These are phyloP conservation scores for Iris pallida DNA, from an alignment of 116 monocot species.

Conservation along the genomic window DNA sequence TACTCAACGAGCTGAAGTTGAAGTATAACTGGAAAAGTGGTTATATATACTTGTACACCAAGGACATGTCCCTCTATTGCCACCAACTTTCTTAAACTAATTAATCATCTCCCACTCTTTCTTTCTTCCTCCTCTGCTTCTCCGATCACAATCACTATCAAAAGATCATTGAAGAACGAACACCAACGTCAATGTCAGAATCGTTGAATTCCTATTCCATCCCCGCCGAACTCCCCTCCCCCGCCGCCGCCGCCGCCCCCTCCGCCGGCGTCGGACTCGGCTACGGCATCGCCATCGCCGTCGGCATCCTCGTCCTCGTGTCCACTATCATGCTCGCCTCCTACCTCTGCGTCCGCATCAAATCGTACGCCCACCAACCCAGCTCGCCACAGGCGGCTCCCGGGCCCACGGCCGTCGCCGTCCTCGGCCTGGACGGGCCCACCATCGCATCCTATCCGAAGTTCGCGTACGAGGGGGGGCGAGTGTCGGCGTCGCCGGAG, in stretches of 20 bases:
- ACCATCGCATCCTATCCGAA: conserved; percentile 12
- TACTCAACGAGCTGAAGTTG: too few species aligned
- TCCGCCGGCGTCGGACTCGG: conserved; percentile 21
- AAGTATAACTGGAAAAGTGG: too few species aligned
- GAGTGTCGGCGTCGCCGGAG: neutral
- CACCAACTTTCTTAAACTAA: too few species aligned
- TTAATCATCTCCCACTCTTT: too few species aligned
- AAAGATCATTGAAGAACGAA: too few species aligned
- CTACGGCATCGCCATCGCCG: conserved; percentile 41
- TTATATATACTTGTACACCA: too few species aligned
- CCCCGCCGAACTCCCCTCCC: neutral
- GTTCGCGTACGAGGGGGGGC: neutral
- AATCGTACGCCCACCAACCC: neutral
- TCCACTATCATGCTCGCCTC: conserved; percentile 38
- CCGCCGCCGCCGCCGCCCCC: conserved; percentile 7
- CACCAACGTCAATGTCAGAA: too few species aligned
- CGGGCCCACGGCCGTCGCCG: neutral
- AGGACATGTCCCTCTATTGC: too few species aligned
- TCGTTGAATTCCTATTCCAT: neutral
- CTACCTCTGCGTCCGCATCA: conserved; percentile 39
- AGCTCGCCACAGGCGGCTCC: neutral
- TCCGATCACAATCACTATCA: too few species aligned
- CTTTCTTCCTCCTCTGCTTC: too few species aligned
- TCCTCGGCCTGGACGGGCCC: conserved; percentile 11
- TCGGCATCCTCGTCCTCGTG: conserved; percentile 30